These are phyloP conservation scores for Ramularia collo-cygni DNA, from an alignment of 2,329 filamentous ascomycete species.

Conservation along the genomic window DNA sequence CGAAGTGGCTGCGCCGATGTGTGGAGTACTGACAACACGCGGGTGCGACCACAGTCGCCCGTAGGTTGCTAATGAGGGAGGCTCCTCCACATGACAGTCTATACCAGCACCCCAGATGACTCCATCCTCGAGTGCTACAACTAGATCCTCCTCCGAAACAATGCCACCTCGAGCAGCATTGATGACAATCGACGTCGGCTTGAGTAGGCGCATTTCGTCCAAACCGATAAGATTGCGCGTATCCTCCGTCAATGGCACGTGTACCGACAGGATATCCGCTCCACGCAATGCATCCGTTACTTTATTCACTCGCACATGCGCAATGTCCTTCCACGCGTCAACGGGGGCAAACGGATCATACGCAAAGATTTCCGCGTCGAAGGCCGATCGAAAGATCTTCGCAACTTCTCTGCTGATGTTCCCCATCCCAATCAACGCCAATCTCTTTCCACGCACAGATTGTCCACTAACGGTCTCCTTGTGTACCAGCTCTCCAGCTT, in stretches of 20 bases:
- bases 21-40: slow-evolving; percentile 36
- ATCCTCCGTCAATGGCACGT: slow-evolving; percentile 25
- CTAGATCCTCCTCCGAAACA: slow-evolving; percentile 25
- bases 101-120: slow-evolving; percentile 27
- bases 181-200: slow-evolving; percentile 24
- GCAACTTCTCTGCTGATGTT: slow-evolving; percentile 31
- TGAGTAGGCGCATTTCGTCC: slow-evolving; percentile 23
- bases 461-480: slow-evolving; percentile 40
- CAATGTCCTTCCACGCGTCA: slow-evolving; percentile 20
- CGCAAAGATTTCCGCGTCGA: slow-evolving; percentile 24
- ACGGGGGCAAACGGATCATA: slow-evolving; percentile 30
- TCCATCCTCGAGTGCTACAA: slow-evolving; percentile 19
- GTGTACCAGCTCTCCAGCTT: slow-evolving; percentile 23
- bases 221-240: slow-evolving; percentile 29
- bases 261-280: slow-evolving; percentile 31
- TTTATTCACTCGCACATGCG: slow-evolving; percentile 21
- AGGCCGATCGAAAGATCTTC: slow-evolving; percentile 28
- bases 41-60: slow-evolving; percentile 19
- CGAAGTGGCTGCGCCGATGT: slow-evolving; percentile 41
- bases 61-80: slow-evolving; percentile 24
- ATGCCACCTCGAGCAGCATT: slow-evolving; percentile 30
- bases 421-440: slow-evolving; percentile 35
- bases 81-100: slow-evolving; percentile 26
- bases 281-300: slow-evolving; percentile 24
- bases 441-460: slow-evolving; percentile 26